Percentiles rank a stretch among this genome's conserved stretches.
Conservation (phyloP, 345 rosid genomes). For the Citrus medica region DNA sequence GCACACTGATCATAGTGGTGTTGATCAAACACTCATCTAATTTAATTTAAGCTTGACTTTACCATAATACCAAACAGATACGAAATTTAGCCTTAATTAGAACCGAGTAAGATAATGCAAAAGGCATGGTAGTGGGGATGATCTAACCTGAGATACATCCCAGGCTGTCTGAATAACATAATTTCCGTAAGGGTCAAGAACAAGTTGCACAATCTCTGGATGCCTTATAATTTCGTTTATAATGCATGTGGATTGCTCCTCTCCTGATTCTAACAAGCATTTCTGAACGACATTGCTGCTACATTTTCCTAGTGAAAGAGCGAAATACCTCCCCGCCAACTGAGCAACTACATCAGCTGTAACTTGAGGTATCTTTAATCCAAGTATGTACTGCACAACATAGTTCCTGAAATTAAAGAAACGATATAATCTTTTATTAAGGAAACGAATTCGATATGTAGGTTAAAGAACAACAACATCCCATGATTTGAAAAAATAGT, state of each 20-base stretch:
- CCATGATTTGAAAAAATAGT: too few species aligned
- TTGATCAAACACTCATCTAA: too few species aligned
- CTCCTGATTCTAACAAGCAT: slow-evolving; percentile 21
- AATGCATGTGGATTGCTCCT: slow-evolving; percentile 13
- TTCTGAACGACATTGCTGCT: slow-evolving; percentile 55
- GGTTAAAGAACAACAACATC: too few species aligned
- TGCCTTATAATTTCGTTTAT: slow-evolving; percentile 25
- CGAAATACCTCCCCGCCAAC: slow-evolving; percentile 28
- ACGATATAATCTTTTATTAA: background rate
- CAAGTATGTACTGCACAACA: slow-evolving; percentile 42
- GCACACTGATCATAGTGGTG: too few species aligned
- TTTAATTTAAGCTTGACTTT: too few species aligned
- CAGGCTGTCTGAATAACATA: slow-evolving; percentile 41
- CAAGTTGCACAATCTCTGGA: slow-evolving; percentile 9
- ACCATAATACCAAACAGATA: background rate
- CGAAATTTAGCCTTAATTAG: too few species aligned
- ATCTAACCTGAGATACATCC: slow-evolving; percentile 20
- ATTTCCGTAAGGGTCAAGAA: slow-evolving; percentile 34
- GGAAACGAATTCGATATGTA: background rate
- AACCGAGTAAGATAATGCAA: background rate
- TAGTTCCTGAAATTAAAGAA: slow-evolving; percentile 33
- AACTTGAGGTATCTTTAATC: slow-evolving; percentile 1
- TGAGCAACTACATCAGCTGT: slow-evolving; percentile 2
- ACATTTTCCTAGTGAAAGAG: slow-evolving; percentile 34
- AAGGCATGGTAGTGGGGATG: background rate